phyloP scores from a whole-genome alignment of 495 filamentous ascomycete genomes.

The Hypoxylon perforatum region DNA sequence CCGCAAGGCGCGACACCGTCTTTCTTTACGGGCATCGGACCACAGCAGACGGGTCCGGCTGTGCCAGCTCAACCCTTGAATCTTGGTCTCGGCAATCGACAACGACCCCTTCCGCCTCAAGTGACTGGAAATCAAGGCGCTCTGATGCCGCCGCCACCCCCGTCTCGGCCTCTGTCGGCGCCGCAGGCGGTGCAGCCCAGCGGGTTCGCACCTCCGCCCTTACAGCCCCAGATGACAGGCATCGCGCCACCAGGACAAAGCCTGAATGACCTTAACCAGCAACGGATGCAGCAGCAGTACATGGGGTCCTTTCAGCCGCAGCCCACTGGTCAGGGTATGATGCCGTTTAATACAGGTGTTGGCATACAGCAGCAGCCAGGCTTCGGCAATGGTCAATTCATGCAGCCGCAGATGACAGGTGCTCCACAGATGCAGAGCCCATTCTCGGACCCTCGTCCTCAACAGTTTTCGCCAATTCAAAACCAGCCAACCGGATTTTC shows the following conservation, averaged over 20 bases:
- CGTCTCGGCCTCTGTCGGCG: conserved; percentile 85
- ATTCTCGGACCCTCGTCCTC: conserved; percentile 63
- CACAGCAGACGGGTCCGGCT: conserved; percentile 35
- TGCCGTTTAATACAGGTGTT: conserved; percentile 47
- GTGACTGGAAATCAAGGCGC: conserved; percentile 67
- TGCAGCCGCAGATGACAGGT: conserved; percentile 58
- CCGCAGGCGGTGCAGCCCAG: conserved; percentile 84
- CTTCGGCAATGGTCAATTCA: conserved; percentile 66
- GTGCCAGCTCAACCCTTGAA: conserved; percentile 47
- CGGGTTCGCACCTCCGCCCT: conserved; percentile 74
- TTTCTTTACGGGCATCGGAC: conserved; percentile 58
- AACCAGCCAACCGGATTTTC: conserved; percentile 76
- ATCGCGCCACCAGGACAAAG: conserved; percentile 81
- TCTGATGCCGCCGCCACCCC: conserved; percentile 80
- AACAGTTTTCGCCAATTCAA: conserved; percentile 70
- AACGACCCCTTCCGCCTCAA: conserved; percentile 79
- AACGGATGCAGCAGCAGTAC: conserved; percentile 70
- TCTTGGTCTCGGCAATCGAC: conserved; percentile 63
- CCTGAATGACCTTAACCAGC: conserved; percentile 75
- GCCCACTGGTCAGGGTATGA: conserved; percentile 56
- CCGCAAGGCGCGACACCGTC: conserved; percentile 64
- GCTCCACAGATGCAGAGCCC: conserved; percentile 51
- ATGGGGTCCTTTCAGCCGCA: conserved; percentile 54
- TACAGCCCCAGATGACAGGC: conserved; percentile 91
- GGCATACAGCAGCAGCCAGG: conserved; percentile 66